phyloP scores from a whole-genome alignment of 2,329 filamentous ascomycete genomes.

The Xylaria sp. region DNA sequence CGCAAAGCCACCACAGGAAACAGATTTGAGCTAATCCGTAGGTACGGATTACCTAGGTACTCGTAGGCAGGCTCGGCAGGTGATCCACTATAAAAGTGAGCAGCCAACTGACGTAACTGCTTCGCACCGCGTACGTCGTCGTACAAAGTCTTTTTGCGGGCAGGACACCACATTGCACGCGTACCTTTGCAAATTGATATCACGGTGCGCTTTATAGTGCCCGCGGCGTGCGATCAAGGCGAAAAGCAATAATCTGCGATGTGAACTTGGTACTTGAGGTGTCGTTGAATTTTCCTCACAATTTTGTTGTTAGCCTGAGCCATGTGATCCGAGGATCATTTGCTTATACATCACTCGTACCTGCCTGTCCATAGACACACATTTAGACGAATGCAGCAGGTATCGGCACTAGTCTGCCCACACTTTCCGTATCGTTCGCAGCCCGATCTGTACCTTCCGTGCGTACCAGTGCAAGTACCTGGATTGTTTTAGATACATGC shows the following conservation, averaged over 20 bases:
- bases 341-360: slow-evolving; percentile 12
- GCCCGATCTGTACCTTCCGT: not conserved
- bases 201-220: not conserved
- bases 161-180: not conserved
- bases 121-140: not conserved
- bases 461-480: not conserved
- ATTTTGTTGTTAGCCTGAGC: not conserved
- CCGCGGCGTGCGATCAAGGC: not conserved
- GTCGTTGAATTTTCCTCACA: not conserved
- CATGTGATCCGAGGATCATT: not conserved
- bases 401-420: not conserved
- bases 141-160: not conserved
- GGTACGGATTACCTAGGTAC: too few relatives aligned
- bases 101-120: not conserved
- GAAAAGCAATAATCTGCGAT: not conserved
- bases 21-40: not conserved
- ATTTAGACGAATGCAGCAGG: not conserved
- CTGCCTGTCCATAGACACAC: slow-evolving; percentile 12
- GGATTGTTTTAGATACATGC: not conserved
- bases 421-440: not conserved
- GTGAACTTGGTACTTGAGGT: not conserved
- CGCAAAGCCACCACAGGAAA: not conserved
- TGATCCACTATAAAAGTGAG: not conserved
- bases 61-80: not conserved
- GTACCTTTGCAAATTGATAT: not conserved